Percentiles rank a stretch among this genome's conserved stretches.
phyloP scores from a whole-genome alignment of 257 asterid species.

The Solanum habrochaites region DNA sequence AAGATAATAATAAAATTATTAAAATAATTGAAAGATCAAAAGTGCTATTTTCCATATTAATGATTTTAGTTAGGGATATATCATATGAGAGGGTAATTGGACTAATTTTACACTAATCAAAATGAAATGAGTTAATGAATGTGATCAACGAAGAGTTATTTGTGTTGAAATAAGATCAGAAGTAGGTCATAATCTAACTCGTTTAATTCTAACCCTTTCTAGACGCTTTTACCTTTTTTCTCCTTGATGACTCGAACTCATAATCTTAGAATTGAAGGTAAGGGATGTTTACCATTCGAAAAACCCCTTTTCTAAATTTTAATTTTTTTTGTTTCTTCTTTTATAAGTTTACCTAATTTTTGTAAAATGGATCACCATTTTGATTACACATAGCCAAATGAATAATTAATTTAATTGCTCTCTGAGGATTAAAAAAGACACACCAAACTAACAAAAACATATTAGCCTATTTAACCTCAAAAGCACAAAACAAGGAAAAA shows the following conservation, averaged over 20 bases:
- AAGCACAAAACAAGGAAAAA: neutral
- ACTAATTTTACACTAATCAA: neutral
- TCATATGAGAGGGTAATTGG: neutral
- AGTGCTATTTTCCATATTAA: neutral
- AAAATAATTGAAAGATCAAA: neutral
- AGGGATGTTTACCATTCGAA: accelerated
- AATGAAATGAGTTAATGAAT: neutral
- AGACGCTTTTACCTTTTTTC: neutral
- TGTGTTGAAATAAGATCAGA: neutral
- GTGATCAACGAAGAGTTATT: neutral
- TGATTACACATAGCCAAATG: neutral
- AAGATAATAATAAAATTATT: neutral
- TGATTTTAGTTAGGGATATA: neutral
- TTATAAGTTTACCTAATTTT: neutral
- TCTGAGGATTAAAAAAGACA: neutral
- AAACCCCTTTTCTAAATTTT: neutral
- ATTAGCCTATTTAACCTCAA: neutral
- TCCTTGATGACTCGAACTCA: neutral
- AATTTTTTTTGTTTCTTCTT: neutral
- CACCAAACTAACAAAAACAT: neutral
- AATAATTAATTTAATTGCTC: neutral
- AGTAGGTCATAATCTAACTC: neutral
- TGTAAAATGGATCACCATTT: neutral
- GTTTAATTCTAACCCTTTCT: no score
- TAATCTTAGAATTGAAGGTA: neutral